A percentile compares a stretch with the other conserved stretches of the same genome.
Conservation (phyloP, 352 stramenopile species). For the Globisporangium radiosum region DNA sequence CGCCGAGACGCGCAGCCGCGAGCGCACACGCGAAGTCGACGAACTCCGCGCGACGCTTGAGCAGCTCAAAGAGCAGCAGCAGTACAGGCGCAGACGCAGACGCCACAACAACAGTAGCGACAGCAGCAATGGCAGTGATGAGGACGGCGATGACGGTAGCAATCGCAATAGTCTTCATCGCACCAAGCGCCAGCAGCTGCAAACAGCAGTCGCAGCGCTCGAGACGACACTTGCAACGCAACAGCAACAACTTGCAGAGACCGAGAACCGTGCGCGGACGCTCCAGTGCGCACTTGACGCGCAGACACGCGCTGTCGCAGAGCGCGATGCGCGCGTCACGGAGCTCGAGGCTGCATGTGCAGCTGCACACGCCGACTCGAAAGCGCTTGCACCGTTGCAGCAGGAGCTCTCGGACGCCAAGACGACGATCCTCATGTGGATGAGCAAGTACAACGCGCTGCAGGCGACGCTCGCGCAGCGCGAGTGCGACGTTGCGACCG, state of each 20-base stretch:
- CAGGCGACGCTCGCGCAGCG: conserved; percentile 26
- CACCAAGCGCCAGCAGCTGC: conserved; percentile 2
- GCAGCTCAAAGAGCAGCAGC: background rate
- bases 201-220: background rate
- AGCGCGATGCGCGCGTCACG: background rate
- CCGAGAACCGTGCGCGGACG: background rate
- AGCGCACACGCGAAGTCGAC: background rate
- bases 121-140: background rate
- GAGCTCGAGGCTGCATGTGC: conserved; percentile 3
- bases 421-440: conserved; percentile 62
- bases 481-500: conserved; percentile 19
- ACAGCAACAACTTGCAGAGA: conserved; percentile 2
- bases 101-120: background rate
- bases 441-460: conserved; percentile 50
- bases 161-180: no score
- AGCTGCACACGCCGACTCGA: background rate
- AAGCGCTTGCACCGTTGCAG: conserved; percentile 6
- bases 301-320: background rate
- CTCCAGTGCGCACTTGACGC: background rate
- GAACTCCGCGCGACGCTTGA: conserved; percentile 7
- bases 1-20: background rate
- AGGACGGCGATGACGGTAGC: no score
- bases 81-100: background rate
- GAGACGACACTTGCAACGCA: background rate
- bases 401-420: conserved; percentile 46